Evolutionary conservation across 129 eudicot species (phyloP), one percentile per base, ranked within the genome.

Genomic region (Dittrichia graveolens): DNA sequence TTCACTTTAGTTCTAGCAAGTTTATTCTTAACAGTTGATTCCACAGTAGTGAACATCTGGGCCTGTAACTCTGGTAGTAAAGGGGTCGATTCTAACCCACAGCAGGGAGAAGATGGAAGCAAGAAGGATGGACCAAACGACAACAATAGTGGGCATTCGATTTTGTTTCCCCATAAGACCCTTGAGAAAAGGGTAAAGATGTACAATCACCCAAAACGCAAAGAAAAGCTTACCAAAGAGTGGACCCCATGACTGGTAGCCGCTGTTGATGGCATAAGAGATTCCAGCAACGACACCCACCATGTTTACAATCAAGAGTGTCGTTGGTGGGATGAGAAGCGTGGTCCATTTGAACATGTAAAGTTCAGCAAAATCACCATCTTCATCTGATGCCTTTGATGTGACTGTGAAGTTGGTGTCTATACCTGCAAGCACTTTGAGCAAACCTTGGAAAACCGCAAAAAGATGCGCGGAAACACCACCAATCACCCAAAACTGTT

Each of bases 401-500:
- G 85, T 81, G 63, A 81, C 81, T 0, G 85, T 81, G 47, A 81
- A 81, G 41, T 81, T 81, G 31, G 85, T 81, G 75, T 81, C 85
- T 8, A 81, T 76, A 3, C 85, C 85, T 19, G 85, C 85, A 16
- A 81, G 82, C 10, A 81, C 85, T 77, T 81, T 81, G 3, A 81
- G 72, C 18, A 81, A 16, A 12, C 85, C 85, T 72, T 81, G 85
- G 24, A 81, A 45, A 31, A 81, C 85, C 4, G 85, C 85, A 44
- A 81, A 81, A 7, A 81, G 81, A 75, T 81, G 85, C 0, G 81
- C 81, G 4, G 85, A 80, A 40, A 80, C 84, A 54, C 84, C 84
- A 53, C 84, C 84, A 37, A 80, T 80, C 58, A 80, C 84, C 85
- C 85, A 81, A 76, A 81, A 81, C 56, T 81, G 85, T 57, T 81